Conservation (phyloP, 2,329 filamentous ascomycete species). For the Neonectria sp. region DNA sequence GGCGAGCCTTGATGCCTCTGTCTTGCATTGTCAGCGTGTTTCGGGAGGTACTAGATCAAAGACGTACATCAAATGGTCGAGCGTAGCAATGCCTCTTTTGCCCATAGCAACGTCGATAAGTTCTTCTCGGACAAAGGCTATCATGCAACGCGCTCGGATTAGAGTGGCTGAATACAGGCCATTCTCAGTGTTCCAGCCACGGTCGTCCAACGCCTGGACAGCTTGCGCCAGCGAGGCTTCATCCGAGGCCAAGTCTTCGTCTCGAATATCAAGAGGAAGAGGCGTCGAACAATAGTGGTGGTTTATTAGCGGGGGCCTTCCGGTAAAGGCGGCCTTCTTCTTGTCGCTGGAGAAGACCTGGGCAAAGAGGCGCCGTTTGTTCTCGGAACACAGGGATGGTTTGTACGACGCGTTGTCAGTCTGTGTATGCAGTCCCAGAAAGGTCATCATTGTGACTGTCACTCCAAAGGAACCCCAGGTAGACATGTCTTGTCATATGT, state of each 20-base stretch:
- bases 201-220: conserved; percentile 9
- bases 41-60: not conserved
- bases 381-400: conserved; percentile 29
- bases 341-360: conserved; percentile 55
- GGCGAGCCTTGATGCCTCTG: conserved; percentile 21
- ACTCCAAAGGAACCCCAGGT: not conserved
- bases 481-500: not conserved
- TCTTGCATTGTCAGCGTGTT: not conserved
- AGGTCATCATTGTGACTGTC: not conserved
- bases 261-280: conserved; percentile 19
- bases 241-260: conserved; percentile 13
- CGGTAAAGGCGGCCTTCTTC: conserved; percentile 58
- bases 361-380: conserved; percentile 47
- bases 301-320: conserved; percentile 54
- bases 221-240: conserved; percentile 3
- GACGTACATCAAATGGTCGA: conserved; percentile 34
- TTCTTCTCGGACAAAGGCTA: not conserved
- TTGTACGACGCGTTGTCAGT: conserved; percentile 5
- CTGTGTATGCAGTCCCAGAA: conserved; percentile 16
- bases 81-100: not conserved
- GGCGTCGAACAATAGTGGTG: conserved; percentile 20
- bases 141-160: not conserved
- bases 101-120: not conserved
- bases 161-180: conserved; percentile 41
- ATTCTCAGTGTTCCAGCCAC: conserved; percentile 13